Percentiles rank a stretch among this genome's conserved stretches.
phyloP scores from a whole-genome alignment of 345 rosid species.

The Sisymbrium altissimum region DNA sequence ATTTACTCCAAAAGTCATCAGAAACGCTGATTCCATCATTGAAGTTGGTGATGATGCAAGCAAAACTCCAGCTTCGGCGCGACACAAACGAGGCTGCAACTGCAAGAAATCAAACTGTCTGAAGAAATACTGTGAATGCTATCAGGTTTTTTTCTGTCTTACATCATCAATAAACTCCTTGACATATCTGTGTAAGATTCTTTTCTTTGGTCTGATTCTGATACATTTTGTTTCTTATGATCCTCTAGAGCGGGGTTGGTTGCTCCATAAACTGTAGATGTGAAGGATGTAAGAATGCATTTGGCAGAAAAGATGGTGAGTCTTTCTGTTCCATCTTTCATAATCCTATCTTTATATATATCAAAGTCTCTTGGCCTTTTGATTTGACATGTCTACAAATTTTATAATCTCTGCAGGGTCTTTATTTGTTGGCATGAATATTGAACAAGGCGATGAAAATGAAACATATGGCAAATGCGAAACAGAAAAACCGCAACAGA shows the following conservation, averaged over 20 bases:
- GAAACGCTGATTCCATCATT: slow-evolving; percentile 51
- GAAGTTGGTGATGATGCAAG: slow-evolving; percentile 63
- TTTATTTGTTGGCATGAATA: slow-evolving; percentile 43
- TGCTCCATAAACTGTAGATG: slow-evolving; percentile 95
- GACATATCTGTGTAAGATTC: neutral
- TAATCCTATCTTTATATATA: neutral
- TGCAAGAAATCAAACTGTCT: slow-evolving; percentile 94
- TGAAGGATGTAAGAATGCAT: slow-evolving; percentile 91
- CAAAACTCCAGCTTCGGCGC: slow-evolving; percentile 90
- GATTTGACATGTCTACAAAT: neutral
- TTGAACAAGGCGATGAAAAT: slow-evolving; percentile 50
- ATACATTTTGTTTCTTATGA: neutral
- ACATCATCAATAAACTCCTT: neutral
- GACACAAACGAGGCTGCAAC: slow-evolving; percentile 95
- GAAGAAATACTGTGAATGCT: slow-evolving; percentile 99
- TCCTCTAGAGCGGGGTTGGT: slow-evolving; percentile 82
- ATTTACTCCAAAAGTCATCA: slow-evolving; percentile 94
- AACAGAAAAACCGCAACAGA: slow-evolving; percentile 29
- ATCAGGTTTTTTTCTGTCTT: slow-evolving; percentile 57
- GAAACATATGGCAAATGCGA: slow-evolving; percentile 43
- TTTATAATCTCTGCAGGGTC: slow-evolving; percentile 44
- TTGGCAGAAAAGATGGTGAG: slow-evolving; percentile 84
- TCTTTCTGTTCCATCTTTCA: neutral
- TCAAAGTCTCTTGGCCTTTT: neutral
- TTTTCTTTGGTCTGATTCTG: slow-evolving; percentile 24